These are phyloP conservation scores for Penstemon newberryi DNA, from an alignment of 257 asterid genomes.

Conservation along the genomic window DNA sequence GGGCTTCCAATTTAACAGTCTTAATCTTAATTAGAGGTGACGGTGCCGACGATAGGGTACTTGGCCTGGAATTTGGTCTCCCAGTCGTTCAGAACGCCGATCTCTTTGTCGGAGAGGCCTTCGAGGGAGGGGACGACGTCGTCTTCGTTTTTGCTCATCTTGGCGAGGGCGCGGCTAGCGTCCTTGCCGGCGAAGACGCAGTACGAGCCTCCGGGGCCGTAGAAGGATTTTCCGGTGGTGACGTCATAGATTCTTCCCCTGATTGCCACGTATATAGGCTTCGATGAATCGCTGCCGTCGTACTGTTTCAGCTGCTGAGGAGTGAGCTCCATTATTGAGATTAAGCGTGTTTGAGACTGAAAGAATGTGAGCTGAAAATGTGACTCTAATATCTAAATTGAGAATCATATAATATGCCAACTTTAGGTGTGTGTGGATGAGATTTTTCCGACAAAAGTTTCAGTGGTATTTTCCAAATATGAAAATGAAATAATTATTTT, in stretches of 20 bases:
- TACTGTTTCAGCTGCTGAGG: constrained; percentile 58
- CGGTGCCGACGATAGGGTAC: constrained; percentile 78
- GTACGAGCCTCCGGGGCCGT: constrained; percentile 90
- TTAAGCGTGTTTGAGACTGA: background rate
- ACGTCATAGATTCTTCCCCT: constrained; percentile 80
- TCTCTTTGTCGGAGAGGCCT: constrained; percentile 88
- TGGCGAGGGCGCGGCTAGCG: constrained; percentile 94
- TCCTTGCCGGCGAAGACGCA: constrained; percentile 90
- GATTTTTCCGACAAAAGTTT: too few relatives aligned
- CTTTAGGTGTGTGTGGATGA: too few relatives aligned
- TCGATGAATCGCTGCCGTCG: constrained; percentile 84
- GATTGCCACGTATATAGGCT: constrained; percentile 88
- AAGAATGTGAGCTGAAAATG: too few relatives aligned
- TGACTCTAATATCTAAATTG: too few relatives aligned
- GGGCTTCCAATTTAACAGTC: background rate
- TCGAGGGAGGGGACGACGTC: constrained; percentile 64
- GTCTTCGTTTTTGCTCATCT: constrained; percentile 86
- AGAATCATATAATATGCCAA: too few relatives aligned
- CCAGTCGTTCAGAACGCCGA: constrained; percentile 86
- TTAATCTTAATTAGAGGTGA: constrained; percentile 31
- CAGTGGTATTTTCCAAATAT: too few relatives aligned
- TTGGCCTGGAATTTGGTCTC: constrained; percentile 93
- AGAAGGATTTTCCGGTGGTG: constrained; percentile 76
- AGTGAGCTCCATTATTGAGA: constrained; percentile 60
- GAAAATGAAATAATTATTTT: too few relatives aligned